Evolutionary conservation across 208 protist species (phyloP), one percentile per base, ranked within the genome.

Genomic region (Sergeia podlipaevii): DNA sequence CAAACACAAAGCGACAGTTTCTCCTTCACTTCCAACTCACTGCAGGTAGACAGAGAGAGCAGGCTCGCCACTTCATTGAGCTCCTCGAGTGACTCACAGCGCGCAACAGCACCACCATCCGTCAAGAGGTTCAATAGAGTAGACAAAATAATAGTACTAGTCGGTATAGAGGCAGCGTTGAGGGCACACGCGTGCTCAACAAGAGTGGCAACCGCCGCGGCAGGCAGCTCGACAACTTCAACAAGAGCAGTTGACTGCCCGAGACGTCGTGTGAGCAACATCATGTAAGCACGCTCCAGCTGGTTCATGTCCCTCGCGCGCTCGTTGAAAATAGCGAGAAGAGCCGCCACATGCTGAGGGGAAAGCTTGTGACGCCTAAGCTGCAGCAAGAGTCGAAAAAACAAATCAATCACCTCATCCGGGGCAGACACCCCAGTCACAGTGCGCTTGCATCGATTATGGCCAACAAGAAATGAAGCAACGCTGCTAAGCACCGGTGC

Each of bases 261-360:
- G 7, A 90, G 52, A 4, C 78, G 70, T 1, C 81, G 77, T n/a
- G 80, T 71, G 56, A 83, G 44, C 5, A 94, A 66, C 45, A 80
- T 51, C 45, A 80, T 64, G 27, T 81, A 80, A 13, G 70, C 64
- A 13, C 57, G 62, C 59, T 91, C 78, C 38, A 94, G 48, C 15
- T 57, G 38, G 5, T 39, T 55, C 17, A 51, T 45, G 8, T 68
- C 48, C 7, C 37, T 45, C 34, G 49, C 23, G 13, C 71, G 66
- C 48, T 78, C 45, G 52, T 70, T 59, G 8, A 93, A 41, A 49
- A 67, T 69, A 5, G 51, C 30, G 2, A 88, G 23, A 20, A 89
- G 48, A 11, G 76, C 34, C 8, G 58, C 64, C 4, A 65, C 51
- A 29, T 83, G 68, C 11, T 36, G 4, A 0, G 49, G 21, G 5